phyloP scores from a whole-genome alignment of 2,329 filamentous ascomycete genomes.

The Sclerotiophoma versabilis region DNA sequence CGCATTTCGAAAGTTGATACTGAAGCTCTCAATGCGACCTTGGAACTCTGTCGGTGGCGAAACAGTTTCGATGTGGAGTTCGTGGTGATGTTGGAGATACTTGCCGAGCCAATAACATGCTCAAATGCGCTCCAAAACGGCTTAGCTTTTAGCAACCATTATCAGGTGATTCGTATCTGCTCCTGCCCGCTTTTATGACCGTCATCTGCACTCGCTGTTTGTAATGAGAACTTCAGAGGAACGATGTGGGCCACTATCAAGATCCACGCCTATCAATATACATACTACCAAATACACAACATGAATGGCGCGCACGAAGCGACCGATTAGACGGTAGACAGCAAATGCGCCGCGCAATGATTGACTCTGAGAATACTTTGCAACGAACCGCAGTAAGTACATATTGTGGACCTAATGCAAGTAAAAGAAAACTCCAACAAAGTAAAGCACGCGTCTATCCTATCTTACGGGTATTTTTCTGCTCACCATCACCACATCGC shows the following conservation, averaged over 20 bases:
- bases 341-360: conserved; percentile 10
- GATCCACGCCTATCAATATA: no score
- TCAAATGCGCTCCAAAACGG: no score
- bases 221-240: no score
- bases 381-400: neutral
- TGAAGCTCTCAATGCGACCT: no score
- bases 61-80: no score
- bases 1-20: neutral
- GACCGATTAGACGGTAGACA: neutral
- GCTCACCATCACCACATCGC: neutral
- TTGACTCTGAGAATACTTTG: conserved; percentile 1
- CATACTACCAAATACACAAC: neutral
- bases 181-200: no score
- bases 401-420: neutral
- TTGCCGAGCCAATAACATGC: no score
- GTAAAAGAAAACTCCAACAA: conserved; percentile 9
- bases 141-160: no score
- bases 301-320: neutral
- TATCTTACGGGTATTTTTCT: conserved; percentile 16
- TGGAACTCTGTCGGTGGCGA: no score
- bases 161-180: no score
- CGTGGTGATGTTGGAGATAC: no score
- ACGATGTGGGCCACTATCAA: neutral
- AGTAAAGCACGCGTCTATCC: conserved; percentile 10
- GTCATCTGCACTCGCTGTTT: no score